These are phyloP conservation scores for Cordyceps javanica DNA, from an alignment of 2,329 filamentous ascomycete genomes.

Conservation along the genomic window DNA sequence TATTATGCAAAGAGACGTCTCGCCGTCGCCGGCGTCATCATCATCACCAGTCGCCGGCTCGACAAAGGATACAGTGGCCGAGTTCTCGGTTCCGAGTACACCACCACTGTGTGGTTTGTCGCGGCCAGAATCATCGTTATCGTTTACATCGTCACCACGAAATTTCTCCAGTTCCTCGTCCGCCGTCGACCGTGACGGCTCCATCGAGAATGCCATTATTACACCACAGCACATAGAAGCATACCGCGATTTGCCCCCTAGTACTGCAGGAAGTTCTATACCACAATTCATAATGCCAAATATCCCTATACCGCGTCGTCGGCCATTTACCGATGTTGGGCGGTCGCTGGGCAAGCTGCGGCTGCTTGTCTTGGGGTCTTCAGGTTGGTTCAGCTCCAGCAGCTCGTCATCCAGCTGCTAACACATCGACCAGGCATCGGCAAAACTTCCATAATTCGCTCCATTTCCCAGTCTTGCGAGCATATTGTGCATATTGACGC, in stretches of 20 bases:
- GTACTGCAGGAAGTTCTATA: constrained; percentile 24
- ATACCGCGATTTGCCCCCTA: constrained; percentile 16
- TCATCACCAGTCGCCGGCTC: constrained; percentile 1
- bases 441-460: constrained; percentile 84
- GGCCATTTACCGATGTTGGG: constrained; percentile 84
- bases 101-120: constrained; percentile 22
- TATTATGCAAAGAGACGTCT: neutral
- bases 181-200: constrained; percentile 23
- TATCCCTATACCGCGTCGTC: constrained; percentile 79
- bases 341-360: constrained; percentile 81
- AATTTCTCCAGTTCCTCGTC: constrained; percentile 44
- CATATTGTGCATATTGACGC: constrained; percentile 93
- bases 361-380: constrained; percentile 75
- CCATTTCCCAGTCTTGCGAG: constrained; percentile 77
- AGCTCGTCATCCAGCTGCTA: constrained; percentile 8
- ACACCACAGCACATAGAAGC: constrained; percentile 15
- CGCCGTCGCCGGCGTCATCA: constrained; percentile 5
- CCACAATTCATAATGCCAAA: constrained; percentile 98
- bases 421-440: constrained; percentile 57
- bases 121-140: constrained; percentile 30
- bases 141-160: constrained; percentile 45
- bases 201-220: constrained; percentile 16
- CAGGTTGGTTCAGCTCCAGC: constrained; percentile 45
- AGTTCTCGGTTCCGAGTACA: constrained; percentile 22
- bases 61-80: neutral